phyloP scores from a whole-genome alignment of 768 basidiomycete species.

The Tylopilus cervinicoccineus region DNA sequence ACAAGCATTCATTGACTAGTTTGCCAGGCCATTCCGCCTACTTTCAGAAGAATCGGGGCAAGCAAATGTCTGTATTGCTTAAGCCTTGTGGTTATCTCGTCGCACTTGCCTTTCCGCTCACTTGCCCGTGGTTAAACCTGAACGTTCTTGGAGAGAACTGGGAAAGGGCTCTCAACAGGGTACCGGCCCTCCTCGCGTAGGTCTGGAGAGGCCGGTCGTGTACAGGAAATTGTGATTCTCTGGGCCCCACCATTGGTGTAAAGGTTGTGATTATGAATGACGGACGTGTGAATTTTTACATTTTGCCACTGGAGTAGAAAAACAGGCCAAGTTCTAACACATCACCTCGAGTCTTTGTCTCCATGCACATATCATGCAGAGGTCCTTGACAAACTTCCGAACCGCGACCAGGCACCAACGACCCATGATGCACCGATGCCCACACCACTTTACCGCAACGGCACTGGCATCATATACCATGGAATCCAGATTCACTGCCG shows the following conservation, averaged over 20 bases:
- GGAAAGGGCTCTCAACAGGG: slow-evolving; percentile 49
- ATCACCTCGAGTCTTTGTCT: not conserved
- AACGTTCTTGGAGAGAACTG: slow-evolving; percentile 47
- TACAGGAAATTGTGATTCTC: slow-evolving; percentile 7
- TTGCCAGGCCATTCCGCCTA: slow-evolving; percentile 47
- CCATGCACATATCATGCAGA: slow-evolving; percentile 23
- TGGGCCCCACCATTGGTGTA: no score
- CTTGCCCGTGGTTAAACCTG: slow-evolving; percentile 42
- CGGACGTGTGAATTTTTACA: slow-evolving; percentile 10
- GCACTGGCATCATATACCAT: not conserved
- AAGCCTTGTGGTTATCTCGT: slow-evolving; percentile 63
- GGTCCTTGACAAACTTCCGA: slow-evolving; percentile 20
- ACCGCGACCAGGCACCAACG: slow-evolving; percentile 7
- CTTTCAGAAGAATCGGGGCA: slow-evolving; percentile 53
- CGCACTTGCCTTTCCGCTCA: slow-evolving; percentile 55
- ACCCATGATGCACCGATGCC: slow-evolving; percentile 4
- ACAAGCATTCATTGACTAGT: not conserved
- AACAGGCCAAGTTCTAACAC: not conserved
- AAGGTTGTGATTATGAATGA: not conserved
- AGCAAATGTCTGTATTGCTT: slow-evolving; percentile 50
- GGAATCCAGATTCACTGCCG: slow-evolving; percentile 4
- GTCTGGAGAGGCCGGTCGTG: slow-evolving; percentile 50
- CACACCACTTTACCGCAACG: slow-evolving; percentile 11
- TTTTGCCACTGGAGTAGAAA: no score
- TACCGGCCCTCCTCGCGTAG: slow-evolving; percentile 44